phyloP scores from a whole-genome alignment of 2,329 filamentous ascomycete genomes.

The Tolypocladium guangdongense region DNA sequence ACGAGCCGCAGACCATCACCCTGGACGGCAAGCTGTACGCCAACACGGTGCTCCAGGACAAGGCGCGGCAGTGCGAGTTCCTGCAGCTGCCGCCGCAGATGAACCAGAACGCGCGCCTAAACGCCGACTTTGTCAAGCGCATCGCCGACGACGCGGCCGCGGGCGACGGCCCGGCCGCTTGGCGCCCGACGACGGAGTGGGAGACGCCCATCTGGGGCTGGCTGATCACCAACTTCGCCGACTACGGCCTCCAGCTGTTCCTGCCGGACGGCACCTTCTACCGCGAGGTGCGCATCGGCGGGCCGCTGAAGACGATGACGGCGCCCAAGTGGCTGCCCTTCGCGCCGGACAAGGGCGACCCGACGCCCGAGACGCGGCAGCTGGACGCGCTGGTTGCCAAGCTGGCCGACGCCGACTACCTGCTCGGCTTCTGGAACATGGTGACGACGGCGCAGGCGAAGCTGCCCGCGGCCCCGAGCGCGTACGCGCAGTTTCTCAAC shows the following conservation, averaged over 20 bases:
- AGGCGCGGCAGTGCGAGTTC: constrained; percentile 17
- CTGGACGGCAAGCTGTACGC: constrained; percentile 5
- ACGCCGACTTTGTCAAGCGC: constrained; percentile 19
- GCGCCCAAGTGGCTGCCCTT: constrained; percentile 25
- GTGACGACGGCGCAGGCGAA: constrained; percentile 17
- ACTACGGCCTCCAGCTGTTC: constrained; percentile 32
- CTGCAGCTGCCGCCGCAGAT: constrained; percentile 29
- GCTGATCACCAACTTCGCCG: constrained; percentile 29
- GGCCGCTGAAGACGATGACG: constrained; percentile 10
- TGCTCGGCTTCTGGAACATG: constrained; percentile 23
- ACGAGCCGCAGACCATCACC: constrained; percentile 14
- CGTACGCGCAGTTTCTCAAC: constrained; percentile 24
- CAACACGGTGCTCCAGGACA: constrained; percentile 13
- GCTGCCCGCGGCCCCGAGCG: constrained; percentile 16
- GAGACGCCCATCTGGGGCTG: constrained; percentile 31
- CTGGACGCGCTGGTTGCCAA: constrained; percentile 17
- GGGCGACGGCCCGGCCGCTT: background rate
- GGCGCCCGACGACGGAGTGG: constrained; percentile 17
- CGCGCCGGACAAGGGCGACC: constrained; percentile 3
- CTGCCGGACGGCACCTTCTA: constrained; percentile 28
- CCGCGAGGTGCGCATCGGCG: constrained; percentile 27
- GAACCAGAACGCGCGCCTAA: constrained; percentile 26
- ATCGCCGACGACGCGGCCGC: background rate
- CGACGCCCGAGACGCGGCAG: constrained; percentile 9
- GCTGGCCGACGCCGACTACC: constrained; percentile 14